phyloP scores from a whole-genome alignment of 2,329 filamentous ascomycete genomes.

The Blastomyces emzantsi region DNA sequence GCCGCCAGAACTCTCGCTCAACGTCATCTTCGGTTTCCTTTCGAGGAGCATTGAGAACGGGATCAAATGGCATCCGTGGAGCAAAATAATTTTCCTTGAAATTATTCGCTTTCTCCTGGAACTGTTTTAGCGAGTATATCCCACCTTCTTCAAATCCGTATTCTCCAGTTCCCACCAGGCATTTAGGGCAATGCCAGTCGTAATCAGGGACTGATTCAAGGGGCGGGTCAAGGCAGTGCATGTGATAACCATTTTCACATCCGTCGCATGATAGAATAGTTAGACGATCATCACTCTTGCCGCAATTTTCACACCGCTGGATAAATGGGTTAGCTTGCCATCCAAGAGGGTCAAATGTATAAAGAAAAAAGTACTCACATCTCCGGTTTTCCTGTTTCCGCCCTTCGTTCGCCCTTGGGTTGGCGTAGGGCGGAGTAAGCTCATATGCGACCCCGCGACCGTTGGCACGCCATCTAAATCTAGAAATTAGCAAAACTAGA shows the following conservation, averaged over 20 bases:
- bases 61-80: constrained; percentile 79
- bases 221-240: constrained; percentile 78
- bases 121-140: constrained; percentile 87
- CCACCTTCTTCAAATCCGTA: constrained; percentile 97
- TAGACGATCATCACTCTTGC: constrained; percentile 62
- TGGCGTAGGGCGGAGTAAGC: constrained; percentile 73
- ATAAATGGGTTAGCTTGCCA: constrained; percentile 21
- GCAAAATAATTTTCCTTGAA: constrained; percentile 95
- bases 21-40: constrained; percentile 91
- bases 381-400: constrained; percentile 48
- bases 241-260: constrained; percentile 83
- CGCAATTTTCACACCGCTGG: constrained; percentile 78
- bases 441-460: constrained; percentile 95
- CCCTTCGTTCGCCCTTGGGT: constrained; percentile 49
- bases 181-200: constrained; percentile 95
- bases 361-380: constrained; percentile 36
- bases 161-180: constrained; percentile 89
- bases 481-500: constrained; percentile 6
- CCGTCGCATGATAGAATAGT: constrained; percentile 77
- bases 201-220: constrained; percentile 66
- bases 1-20: constrained; percentile 91
- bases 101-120: constrained; percentile 89
- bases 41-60: constrained; percentile 67
- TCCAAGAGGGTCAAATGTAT: constrained; percentile 8
- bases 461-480: constrained; percentile 42